Evolutionary conservation across 768 basidiomycete species (phyloP).

Genomic region (Cantharellus anzutake): DNA sequence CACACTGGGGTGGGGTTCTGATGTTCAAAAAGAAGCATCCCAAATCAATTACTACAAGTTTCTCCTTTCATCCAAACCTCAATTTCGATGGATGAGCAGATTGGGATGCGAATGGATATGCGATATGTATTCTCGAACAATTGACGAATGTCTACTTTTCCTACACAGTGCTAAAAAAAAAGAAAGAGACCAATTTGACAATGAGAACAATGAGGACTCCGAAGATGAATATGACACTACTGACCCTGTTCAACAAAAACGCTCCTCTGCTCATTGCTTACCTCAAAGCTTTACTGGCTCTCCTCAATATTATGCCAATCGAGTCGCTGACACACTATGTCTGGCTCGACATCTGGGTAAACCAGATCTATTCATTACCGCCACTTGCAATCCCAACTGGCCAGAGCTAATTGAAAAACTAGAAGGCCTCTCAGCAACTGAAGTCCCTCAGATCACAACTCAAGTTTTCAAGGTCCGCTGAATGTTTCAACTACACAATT

Average conservation of each 20-base stretch:
- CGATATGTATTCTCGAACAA: slow-evolving; percentile 2
- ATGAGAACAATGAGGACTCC: slow-evolving; percentile 11
- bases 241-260: no score
- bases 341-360: slow-evolving; percentile 21
- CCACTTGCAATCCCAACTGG: slow-evolving; percentile 36
- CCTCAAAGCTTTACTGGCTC: slow-evolving; percentile 27
- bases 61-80: neutral
- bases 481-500: no score
- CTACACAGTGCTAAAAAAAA: neutral
- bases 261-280: no score
- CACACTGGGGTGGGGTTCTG: slow-evolving; percentile 19
- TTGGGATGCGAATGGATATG: slow-evolving; percentile 2
- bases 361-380: slow-evolving; percentile 30
- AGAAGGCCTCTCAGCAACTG: slow-evolving; percentile 19
- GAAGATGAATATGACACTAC: slow-evolving; percentile 17
- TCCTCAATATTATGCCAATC: slow-evolving; percentile 20
- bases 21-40: neutral
- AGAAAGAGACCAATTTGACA: neutral
- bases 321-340: slow-evolving; percentile 26
- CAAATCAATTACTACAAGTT: neutral
- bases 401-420: slow-evolving; percentile 24
- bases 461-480: slow-evolving; percentile 23
- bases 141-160: neutral
- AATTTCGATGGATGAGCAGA: neutral
- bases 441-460: slow-evolving; percentile 20